Percentiles rank a stretch among this genome's conserved stretches.
Conservation (phyloP, 2,329 filamentous ascomycete genomes). For the Cordyceps tenuipes region DNA sequence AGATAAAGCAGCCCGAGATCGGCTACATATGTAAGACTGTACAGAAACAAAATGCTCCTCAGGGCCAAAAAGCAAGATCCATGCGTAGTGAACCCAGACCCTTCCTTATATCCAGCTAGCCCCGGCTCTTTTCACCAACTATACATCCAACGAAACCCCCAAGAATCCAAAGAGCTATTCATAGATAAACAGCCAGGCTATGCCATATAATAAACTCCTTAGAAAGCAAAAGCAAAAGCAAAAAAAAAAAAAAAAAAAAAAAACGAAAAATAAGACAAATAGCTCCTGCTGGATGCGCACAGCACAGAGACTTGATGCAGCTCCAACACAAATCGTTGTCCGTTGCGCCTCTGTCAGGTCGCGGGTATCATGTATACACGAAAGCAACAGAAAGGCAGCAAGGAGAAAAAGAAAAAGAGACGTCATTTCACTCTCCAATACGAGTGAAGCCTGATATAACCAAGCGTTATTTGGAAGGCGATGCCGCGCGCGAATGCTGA, state of each 20-base stretch:
- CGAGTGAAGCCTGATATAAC: not conserved
- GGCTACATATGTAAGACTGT: not conserved
- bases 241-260: no score
- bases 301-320: not conserved
- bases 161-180: not conserved
- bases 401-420: not conserved
- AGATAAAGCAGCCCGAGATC: not conserved
- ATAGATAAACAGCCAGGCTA: not conserved
- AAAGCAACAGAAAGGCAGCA: not conserved
- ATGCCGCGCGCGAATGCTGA: not conserved
- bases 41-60: not conserved
- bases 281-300: not conserved
- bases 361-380: slow-evolving; percentile 1
- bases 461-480: not conserved
- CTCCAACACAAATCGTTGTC: not conserved
- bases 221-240: not conserved
- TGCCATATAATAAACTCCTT: slow-evolving; percentile 5
- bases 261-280: not conserved
- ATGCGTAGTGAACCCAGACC: not conserved
- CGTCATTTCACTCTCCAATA: not conserved
- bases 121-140: not conserved
- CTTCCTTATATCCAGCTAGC: not conserved
- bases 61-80: not conserved
- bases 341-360: not conserved
- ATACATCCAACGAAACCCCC: not conserved